A percentile compares a stretch with the other conserved stretches of the same genome.
phyloP scores from a whole-genome alignment of 352 stramenopile species.

The Globisporangium splendens region DNA sequence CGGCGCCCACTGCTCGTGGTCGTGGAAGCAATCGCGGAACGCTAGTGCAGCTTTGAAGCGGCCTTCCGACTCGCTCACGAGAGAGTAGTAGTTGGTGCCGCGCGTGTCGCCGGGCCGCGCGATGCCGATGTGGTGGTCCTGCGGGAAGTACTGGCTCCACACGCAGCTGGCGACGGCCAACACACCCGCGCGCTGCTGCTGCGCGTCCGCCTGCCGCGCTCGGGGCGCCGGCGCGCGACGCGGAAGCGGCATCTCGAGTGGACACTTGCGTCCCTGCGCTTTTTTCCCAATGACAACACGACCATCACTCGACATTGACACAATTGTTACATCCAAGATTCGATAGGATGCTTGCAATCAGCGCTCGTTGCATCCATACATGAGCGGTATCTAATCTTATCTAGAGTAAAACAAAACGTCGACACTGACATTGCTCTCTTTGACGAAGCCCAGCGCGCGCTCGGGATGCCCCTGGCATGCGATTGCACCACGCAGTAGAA shows the following conservation, averaged over 20 bases:
- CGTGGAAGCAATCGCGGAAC: conserved; percentile 54
- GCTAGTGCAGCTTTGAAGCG: conserved; percentile 54
- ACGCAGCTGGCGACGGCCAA: conserved; percentile 53
- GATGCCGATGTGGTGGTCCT: conserved; percentile 54
- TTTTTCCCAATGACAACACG: background rate
- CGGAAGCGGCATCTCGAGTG: conserved; percentile 12
- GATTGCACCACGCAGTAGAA: too few relatives aligned
- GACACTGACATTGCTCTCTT: too few relatives aligned
- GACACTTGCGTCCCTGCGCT: background rate
- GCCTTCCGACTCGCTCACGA: conserved; percentile 48
- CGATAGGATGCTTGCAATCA: too few relatives aligned
- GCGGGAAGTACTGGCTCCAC: conserved; percentile 75
- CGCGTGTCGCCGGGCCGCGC: conserved; percentile 37
- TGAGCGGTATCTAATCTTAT: too few relatives aligned
- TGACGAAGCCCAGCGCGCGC: too few relatives aligned
- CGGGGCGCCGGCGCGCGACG: conserved; percentile 9
- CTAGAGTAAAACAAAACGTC: too few relatives aligned
- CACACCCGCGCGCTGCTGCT: background rate
- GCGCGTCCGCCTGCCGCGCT: background rate
- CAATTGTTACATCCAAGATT: background rate
- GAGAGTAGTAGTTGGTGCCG: conserved; percentile 36
- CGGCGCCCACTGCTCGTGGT: conserved; percentile 45
- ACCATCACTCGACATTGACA: conserved; percentile 7
- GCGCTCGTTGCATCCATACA: too few relatives aligned
- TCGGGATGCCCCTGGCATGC: too few relatives aligned